Base-by-base conservation (phyloP, 805 yeast genomes). In the Vanderwaltozyma polyspora region DNA sequence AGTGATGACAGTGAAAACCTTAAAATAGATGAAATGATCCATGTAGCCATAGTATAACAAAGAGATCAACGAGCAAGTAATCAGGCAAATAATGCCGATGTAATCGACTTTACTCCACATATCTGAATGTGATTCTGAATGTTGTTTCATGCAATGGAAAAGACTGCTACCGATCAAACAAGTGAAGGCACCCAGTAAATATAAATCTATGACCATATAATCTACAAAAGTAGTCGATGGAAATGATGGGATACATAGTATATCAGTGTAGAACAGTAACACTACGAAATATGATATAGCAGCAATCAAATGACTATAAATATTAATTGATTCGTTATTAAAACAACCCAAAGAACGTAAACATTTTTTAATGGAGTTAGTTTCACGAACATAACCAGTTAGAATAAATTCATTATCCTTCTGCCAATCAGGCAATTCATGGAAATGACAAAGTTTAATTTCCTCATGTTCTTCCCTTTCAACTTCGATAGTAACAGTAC, bases 251-350 rank as follows among this genome's bases (percentile, higher is more conserved):
- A 56, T 48, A 21, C 50, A 36, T n/a, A 55, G 35, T 17, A 48
- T 37, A 24, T 54, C 56, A 6, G 57, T 45, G 26, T 54, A 44
- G 12, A 49, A 51, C 17, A 52, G 28, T 17, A 55, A 35, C 19
- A 52, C 24, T 11, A 41, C 39, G 21, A 59, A 43, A 36, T 58
- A 58, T 4, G 50, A 38, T 2, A 55, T 13, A 11, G 63, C 55
- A 1, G 66, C 78, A 1, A 73, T 31, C 38, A 80, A 55, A 48
- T 81, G 91, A 2, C 80, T 59, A 55, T 79, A 80, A 18, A 81
- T 74, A 48, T 81, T 81, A 17, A 77, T 79, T 0, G 84, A 60
- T 52, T 81, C 91, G 45, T 81, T 81, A 55, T 81, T 87, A 9
- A 78, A 35, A 45, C 72, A 78, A 8, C 62, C 46, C 28, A 80